phyloP scores from a whole-genome alignment of 176 grass and related monocot genomes.

The Areca catechu region DNA sequence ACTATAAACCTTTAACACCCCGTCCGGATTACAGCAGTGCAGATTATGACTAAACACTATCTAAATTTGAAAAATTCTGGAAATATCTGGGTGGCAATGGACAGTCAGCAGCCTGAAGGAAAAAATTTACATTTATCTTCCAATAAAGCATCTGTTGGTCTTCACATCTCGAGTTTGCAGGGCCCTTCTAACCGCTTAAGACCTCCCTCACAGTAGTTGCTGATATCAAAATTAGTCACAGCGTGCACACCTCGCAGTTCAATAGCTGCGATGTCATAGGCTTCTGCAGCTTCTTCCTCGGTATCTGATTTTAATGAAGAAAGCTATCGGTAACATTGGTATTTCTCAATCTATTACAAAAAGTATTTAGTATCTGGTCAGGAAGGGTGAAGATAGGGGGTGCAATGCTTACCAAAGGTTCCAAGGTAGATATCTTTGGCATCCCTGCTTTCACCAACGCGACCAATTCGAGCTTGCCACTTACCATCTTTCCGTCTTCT shows the following conservation, averaged over 20 bases:
- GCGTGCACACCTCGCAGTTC: slow-evolving; percentile 87
- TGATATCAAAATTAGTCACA: slow-evolving; percentile 93
- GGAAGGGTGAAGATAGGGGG: neutral
- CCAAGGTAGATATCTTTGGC: slow-evolving; percentile 95
- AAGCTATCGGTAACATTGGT: neutral
- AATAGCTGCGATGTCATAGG: slow-evolving; percentile 86
- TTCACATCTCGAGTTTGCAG: slow-evolving; percentile 38
- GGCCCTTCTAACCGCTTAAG: slow-evolving; percentile 41
- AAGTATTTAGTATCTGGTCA: too few species aligned
- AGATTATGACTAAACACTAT: too few species aligned
- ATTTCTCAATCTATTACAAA: too few species aligned
- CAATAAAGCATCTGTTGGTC: too few species aligned
- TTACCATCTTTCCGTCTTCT: slow-evolving; percentile 92
- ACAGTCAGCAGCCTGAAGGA: too few species aligned
- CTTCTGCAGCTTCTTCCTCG: slow-evolving; percentile 95
- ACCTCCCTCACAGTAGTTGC: slow-evolving; percentile 48
- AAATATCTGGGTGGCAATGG: too few species aligned
- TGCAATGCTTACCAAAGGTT: slow-evolving; percentile 60
- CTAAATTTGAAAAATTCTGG: too few species aligned
- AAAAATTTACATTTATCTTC: too few species aligned
- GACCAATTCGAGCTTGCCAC: slow-evolving; percentile 95
- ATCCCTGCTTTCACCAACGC: slow-evolving; percentile 49
- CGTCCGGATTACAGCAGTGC: too few species aligned
- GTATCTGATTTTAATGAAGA: slow-evolving; percentile 37
- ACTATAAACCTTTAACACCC: too few species aligned